Conservation (phyloP, 2,329 filamentous ascomycete genomes). For the Exophiala sp. region DNA sequence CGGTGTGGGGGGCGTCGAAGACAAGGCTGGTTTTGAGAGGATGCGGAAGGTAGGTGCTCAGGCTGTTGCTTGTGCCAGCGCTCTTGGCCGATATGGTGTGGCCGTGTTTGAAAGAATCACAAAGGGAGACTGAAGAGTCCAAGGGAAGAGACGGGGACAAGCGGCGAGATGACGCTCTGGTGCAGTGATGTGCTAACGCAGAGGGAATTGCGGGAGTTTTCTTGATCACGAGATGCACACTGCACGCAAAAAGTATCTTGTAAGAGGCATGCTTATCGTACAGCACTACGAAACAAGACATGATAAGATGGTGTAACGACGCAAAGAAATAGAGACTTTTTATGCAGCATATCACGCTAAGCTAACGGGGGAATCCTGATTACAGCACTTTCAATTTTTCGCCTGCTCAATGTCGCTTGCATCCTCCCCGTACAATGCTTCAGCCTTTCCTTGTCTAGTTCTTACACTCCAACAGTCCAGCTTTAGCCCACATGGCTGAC, state of each 20-base stretch:
- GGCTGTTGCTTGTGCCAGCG: conserved; percentile 67
- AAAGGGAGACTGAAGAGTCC: conserved; percentile 16
- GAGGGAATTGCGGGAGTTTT: no score
- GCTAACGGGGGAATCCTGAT: conserved; percentile 9
- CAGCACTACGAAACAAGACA: not conserved
- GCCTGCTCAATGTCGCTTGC: not conserved
- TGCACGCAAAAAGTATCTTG: not conserved
- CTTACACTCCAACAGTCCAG: not conserved
- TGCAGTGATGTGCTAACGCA: no score
- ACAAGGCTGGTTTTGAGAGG: conserved; percentile 58
- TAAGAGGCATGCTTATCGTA: not conserved
- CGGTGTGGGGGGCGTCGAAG: conserved; percentile 69
- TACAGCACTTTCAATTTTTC: conserved; percentile 5
- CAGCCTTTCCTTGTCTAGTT: not conserved
- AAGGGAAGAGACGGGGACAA: not conserved
- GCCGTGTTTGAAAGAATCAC: conserved; percentile 60
- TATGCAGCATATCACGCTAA: conserved; percentile 14
- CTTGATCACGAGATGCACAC: no score
- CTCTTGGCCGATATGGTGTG: conserved; percentile 61
- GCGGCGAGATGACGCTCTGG: no score
- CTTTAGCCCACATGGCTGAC: not conserved
- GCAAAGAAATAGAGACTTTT: conserved; percentile 18
- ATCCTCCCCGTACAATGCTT: not conserved
- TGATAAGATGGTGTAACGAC: conserved; percentile 1
- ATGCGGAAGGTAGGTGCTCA: conserved; percentile 66